Base-by-base conservation (phyloP, 139 green algal species). In the Marvania coccoides region DNA sequence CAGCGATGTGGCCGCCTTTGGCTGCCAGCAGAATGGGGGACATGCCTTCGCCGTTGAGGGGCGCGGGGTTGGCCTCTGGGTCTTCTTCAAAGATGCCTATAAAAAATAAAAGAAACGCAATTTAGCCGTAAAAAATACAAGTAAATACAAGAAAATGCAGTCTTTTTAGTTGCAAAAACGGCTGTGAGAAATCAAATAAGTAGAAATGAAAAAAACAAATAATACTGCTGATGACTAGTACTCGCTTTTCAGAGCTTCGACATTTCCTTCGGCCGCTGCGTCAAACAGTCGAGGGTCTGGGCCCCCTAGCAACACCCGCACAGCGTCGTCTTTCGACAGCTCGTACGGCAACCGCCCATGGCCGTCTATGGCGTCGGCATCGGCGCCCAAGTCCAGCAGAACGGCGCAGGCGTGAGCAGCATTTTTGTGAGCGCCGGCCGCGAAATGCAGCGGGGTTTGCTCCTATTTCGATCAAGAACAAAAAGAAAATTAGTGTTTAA, bases 381-480 rank as follows among this genome's bases (percentile, higher is more conserved):
- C 59, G 0, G 80, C 82, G 0, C 80, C 80, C 1, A 26, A 39
- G 29, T 66, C 39, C 56, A 89, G 48, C 65, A 89, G 78, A 56
- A 78, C 34, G 66, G 75, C 26, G 35, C 71, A 81, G 8, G 63
- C 58, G n/a, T 67, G 57, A 5, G 53, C 35, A 0, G 66, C n/a
- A 10, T 76, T 58, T 9, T 61, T 72, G 65, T 88, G 82, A 24
- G 83, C 80, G 19, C 14, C 48, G 6, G 83, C 83, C 1, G 78
- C 83, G 80, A 89, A 89, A 69, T 89, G 83, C 30, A 89, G 61
- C 12, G 83, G 81, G 1, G 81, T 86, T n/a, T n/a, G n/a, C n/a
- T n/a, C n/a, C n/a, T n/a, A n/a, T n/a, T n/a, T n/a, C n/a, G n/a
- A n/a, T n/a, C n/a, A n/a, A n/a, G n/a, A n/a, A n/a, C n/a, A n/a